These are phyloP conservation scores for Podospora comata DNA, from an alignment of 495 filamentous ascomycete species.

Conservation along the genomic window DNA sequence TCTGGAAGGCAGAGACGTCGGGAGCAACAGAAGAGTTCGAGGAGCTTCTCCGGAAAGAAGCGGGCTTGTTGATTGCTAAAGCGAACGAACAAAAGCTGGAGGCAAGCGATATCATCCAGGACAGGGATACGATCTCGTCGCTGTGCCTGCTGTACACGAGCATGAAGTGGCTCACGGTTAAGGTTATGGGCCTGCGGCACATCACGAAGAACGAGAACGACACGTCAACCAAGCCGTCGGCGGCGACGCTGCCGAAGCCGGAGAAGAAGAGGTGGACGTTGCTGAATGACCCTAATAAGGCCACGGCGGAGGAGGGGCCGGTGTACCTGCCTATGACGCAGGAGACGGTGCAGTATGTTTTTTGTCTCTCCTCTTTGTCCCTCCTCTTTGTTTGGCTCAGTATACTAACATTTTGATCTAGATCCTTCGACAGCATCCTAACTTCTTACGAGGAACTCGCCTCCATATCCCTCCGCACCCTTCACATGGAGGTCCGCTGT, in stretches of 20 bases:
- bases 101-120: constrained; percentile 78
- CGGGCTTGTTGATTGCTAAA: constrained; percentile 58
- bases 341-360: constrained; percentile 68
- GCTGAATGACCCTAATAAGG: constrained; percentile 56
- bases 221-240: constrained; percentile 39
- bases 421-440: constrained; percentile 83
- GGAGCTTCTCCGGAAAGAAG: constrained; percentile 60
- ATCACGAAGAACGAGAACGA: constrained; percentile 59
- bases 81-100: constrained; percentile 64
- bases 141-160: constrained; percentile 89
- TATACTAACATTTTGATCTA: constrained; percentile 24
- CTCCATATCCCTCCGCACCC: constrained; percentile 68
- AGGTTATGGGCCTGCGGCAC: constrained; percentile 70
- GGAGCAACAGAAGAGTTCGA: constrained; percentile 24
- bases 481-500: constrained; percentile 85
- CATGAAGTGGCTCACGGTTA: constrained; percentile 94
- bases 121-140: constrained; percentile 77
- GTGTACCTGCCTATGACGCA: constrained; percentile 87
- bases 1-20: constrained; percentile 44
- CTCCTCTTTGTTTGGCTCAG: neutral
- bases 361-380: neutral
- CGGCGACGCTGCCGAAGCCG: constrained; percentile 40
- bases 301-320: constrained; percentile 47
- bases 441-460: constrained; percentile 75
- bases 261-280: constrained; percentile 77